Percentiles rank a stretch among this genome's conserved stretches.
Evolutionary conservation across 768 basidiomycete genomes (phyloP).

Genomic region (Panellus pusillus): DNA sequence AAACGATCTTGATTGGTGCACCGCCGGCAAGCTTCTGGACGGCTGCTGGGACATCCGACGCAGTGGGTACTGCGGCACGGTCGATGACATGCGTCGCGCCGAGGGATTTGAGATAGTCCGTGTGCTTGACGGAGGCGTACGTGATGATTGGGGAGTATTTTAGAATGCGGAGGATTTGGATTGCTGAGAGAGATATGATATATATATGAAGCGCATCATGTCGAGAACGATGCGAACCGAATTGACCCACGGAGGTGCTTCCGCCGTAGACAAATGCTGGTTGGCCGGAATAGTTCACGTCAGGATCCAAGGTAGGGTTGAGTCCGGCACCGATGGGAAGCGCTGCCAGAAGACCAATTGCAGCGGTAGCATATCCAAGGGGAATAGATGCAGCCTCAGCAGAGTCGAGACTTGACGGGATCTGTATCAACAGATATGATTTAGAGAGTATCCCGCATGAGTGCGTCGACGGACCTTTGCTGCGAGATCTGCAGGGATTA

Average conservation of each 20-base stretch:
- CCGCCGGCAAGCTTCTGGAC: background rate
- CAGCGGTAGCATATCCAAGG: slow-evolving; percentile 6
- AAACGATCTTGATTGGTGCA: slow-evolving; percentile 4
- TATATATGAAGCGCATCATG: background rate
- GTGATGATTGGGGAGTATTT: slow-evolving; percentile 28
- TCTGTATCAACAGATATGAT: too few relatives aligned
- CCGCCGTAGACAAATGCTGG: slow-evolving; percentile 15
- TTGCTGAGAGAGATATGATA: slow-evolving; percentile 30
- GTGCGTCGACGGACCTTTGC: background rate
- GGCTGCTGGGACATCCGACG: background rate
- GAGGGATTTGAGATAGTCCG: slow-evolving; percentile 34
- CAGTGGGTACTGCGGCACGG: slow-evolving; percentile 2
- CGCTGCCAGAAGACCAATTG: slow-evolving; percentile 13
- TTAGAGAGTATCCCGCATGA: too few relatives aligned
- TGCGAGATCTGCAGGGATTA: background rate
- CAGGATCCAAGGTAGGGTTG: slow-evolving; percentile 17
- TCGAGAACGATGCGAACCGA: background rate
- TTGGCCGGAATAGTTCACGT: slow-evolving; percentile 8
- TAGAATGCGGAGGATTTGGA: slow-evolving; percentile 42
- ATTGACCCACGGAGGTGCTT: slow-evolving; percentile 11
- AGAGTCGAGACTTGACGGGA: background rate
- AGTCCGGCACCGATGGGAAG: slow-evolving; percentile 16
- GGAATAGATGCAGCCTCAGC: slow-evolving; percentile 16
- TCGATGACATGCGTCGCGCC: slow-evolving; percentile 37
- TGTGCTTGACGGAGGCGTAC: slow-evolving; percentile 37